phyloP scores from a whole-genome alignment of 495 filamentous ascomycete species.

The Aspergillus conjunctus region DNA sequence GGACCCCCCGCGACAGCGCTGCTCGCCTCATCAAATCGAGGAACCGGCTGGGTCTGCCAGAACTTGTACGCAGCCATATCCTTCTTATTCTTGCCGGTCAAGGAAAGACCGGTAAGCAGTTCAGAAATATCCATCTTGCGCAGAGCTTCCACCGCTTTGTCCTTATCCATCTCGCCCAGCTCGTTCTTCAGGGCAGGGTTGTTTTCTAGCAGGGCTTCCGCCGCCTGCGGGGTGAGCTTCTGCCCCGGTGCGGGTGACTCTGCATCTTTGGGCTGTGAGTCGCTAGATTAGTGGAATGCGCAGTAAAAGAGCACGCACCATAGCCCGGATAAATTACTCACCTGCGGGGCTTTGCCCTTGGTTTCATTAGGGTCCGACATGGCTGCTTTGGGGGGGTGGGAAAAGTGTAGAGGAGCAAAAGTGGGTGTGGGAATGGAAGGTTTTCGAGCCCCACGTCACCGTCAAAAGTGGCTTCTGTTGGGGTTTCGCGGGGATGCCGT shows the following conservation, averaged over 20 bases:
- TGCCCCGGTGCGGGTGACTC: constrained; percentile 23
- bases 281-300: constrained; percentile 20
- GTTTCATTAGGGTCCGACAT: constrained; percentile 45
- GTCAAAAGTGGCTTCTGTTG: constrained; percentile 15
- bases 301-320: not conserved
- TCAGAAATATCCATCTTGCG: constrained; percentile 74
- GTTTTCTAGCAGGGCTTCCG: constrained; percentile 48
- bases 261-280: constrained; percentile 32
- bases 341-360: constrained; percentile 45
- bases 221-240: constrained; percentile 46
- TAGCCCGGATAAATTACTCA: constrained; percentile 11
- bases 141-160: constrained; percentile 62
- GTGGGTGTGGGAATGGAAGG: constrained; percentile 24
- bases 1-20: constrained; percentile 55
- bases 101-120: constrained; percentile 75
- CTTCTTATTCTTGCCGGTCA: constrained; percentile 82
- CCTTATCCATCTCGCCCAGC: constrained; percentile 45
- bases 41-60: constrained; percentile 96
- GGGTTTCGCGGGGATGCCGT: constrained; percentile 10
- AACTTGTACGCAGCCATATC: constrained; percentile 98
- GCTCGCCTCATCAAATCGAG: constrained; percentile 66
- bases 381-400: constrained; percentile 15
- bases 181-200: constrained; percentile 55
- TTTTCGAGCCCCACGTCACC: constrained; percentile 41
- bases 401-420: constrained; percentile 23